Evolutionary conservation across 768 basidiomycete species (phyloP), one percentile per base, ranked within the genome.

Genomic region (Flagelloscypha sp.): DNA sequence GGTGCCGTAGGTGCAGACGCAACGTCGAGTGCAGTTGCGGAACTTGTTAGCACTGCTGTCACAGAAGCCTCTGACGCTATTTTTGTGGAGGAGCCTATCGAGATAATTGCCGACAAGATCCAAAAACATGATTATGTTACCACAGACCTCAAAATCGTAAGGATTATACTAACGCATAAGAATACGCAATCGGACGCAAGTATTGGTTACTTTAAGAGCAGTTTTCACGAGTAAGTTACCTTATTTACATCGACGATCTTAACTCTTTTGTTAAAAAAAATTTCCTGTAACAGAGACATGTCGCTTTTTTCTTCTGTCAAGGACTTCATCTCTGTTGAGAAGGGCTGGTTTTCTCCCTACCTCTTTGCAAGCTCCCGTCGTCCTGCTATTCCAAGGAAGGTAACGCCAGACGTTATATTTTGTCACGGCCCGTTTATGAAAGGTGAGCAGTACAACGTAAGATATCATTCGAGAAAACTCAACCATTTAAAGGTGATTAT

Each of bases 261-360:
- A 12, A 24, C 23, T 29, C 17, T 13, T n/a, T 30, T 19, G 29
- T 33, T 23, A 32, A 22, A 41, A 22, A 42, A 37, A 11, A 34
- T 24, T 17, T n/a, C n/a, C n/a, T 37, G 30, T 17, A 24, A 10
- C 35, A 75, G 72, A 37, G 75, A 79, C 45, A 44, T 54, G 12
- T 74, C 74, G 4, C 54, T 80, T 10, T 79, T 80, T 44, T 55
- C 77, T 24, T 58, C 63, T 6, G 72, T 82, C 13, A 78, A 70
- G 46, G 76, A 77, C 35, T 80, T 79, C 38, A 55, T 80, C 28
- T 65, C 74, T 3, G 58, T 74, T 4, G 71, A 75, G 53, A 78
- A 79, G 51, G 77, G 76, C 10, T 79, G 79, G 78, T 79, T 79
- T 54, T 73, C 68, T 9, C 76, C 76, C 0, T 78, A 79, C 48